phyloP scores from a whole-genome alignment of 2,329 filamentous ascomycete genomes.

The Chaetomium globosum region DNA sequence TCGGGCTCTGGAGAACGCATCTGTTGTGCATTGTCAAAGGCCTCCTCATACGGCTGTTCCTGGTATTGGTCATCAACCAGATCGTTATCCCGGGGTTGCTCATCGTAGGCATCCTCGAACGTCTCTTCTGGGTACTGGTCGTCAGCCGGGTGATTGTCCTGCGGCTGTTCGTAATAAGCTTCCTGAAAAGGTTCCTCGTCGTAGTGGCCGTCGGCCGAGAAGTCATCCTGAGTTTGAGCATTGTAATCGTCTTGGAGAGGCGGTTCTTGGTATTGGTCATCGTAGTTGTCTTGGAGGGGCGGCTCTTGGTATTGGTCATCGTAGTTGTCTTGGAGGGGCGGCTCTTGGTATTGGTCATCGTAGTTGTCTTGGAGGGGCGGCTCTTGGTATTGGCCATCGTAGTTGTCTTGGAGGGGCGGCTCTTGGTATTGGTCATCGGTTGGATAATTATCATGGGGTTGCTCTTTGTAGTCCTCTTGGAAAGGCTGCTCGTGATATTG shows the following conservation, averaged over 20 bases:
- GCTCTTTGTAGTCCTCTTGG: not conserved
- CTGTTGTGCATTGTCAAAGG: not conserved
- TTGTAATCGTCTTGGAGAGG: not conserved
- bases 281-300: not conserved
- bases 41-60: not conserved
- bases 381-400: not conserved
- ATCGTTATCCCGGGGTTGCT: not conserved
- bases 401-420: not conserved
- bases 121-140: conserved; percentile 5
- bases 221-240: not conserved
- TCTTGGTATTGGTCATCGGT: conserved; percentile 3
- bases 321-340: not conserved
- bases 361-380: not conserved
- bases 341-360: not conserved
- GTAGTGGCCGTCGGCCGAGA: not conserved
- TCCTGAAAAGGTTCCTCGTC: not conserved
- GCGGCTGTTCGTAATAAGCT: not conserved
- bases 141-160: not conserved
- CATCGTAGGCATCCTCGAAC: not conserved
- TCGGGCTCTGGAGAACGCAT: not conserved
- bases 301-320: not conserved
- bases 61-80: not conserved
- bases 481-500: not conserved
- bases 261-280: not conserved
- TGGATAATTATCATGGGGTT: not conserved